phyloP scores from a whole-genome alignment of 2,329 filamentous ascomycete species.

The Phaeophleospora eucalypticola region DNA sequence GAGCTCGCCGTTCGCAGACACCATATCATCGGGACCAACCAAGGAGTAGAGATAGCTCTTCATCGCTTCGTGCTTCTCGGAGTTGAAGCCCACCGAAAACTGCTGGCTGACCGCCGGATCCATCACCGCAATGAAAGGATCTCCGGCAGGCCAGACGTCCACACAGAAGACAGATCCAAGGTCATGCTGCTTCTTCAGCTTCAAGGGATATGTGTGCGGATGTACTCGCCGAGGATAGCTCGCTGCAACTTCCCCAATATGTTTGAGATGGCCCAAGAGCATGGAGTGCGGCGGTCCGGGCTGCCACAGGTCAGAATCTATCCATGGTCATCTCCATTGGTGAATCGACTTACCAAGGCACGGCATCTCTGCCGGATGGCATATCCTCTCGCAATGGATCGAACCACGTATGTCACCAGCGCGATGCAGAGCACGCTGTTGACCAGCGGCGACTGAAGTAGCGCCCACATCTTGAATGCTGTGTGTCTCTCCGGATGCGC shows the following conservation, averaged over 20 bases:
- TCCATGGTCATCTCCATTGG: too few relatives aligned
- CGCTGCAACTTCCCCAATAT: conserved; percentile 5
- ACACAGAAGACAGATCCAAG: conserved; percentile 19
- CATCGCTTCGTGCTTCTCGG: conserved; percentile 13
- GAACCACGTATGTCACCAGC: neutral
- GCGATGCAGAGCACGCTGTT: conserved; percentile 1
- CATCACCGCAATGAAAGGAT: conserved; percentile 19
- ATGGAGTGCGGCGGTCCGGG: conserved; percentile 8
- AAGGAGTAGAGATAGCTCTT: conserved; percentile 15
- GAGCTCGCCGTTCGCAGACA: conserved; percentile 34
- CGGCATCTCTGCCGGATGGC: conserved; percentile 3
- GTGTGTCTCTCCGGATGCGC: too few relatives aligned
- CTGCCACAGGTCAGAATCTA: neutral
- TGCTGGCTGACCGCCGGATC: conserved; percentile 20
- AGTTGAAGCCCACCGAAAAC: conserved; percentile 13
- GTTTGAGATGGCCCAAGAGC: conserved; percentile 10
- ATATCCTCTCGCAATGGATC: conserved; percentile 7
- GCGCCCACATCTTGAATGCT: too few relatives aligned
- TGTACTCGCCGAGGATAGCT: conserved; percentile 7
- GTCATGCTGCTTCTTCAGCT: conserved; percentile 19
- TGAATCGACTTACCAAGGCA: conserved; percentile 5
- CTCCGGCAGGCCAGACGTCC: conserved; percentile 22
- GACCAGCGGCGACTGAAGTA: conserved; percentile 1
- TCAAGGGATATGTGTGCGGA: conserved; percentile 13
- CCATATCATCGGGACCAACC: conserved; percentile 23